Conservation (phyloP, 2,329 filamentous ascomycete genomes). For the Aplosporella prunicola region DNA sequence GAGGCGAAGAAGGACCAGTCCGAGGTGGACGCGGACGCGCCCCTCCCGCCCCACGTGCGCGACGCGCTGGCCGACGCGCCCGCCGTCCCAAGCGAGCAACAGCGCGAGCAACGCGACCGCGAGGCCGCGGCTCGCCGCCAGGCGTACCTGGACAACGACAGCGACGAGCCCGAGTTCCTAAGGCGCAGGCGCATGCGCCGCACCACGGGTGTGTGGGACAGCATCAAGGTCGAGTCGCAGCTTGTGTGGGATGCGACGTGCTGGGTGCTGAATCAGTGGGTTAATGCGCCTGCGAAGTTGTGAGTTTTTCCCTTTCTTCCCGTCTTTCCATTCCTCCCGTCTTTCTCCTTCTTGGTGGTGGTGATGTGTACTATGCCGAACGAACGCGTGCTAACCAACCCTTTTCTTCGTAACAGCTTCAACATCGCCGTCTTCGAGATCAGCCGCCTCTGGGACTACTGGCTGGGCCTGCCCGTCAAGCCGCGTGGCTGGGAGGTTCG, state of each 20-base stretch:
- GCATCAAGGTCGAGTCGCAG: constrained; percentile 53
- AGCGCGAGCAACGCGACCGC: neutral
- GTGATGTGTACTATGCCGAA: neutral
- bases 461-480: constrained; percentile 52
- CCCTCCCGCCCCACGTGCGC: constrained; percentile 11
- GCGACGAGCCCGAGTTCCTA: constrained; percentile 33
- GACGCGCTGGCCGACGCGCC: constrained; percentile 18
- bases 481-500: constrained; percentile 48
- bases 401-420: constrained; percentile 27
- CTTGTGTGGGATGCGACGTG: constrained; percentile 54
- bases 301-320: constrained; percentile 42
- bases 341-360: neutral
- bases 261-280: constrained; percentile 63
- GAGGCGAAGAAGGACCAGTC: constrained; percentile 15
- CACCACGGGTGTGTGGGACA: constrained; percentile 45
- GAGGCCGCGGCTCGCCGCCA: constrained; percentile 13
- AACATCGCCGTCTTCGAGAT: constrained; percentile 46
- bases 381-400: neutral
- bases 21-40: constrained; percentile 19
- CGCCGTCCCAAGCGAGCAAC: neutral
- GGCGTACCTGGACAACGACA: constrained; percentile 24
- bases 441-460: constrained; percentile 50
- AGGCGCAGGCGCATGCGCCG: constrained; percentile 33
- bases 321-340: neutral
- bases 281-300: constrained; percentile 56